phyloP scores from a whole-genome alignment of 2,329 filamentous ascomycete species.

The Graphium sp. region DNA sequence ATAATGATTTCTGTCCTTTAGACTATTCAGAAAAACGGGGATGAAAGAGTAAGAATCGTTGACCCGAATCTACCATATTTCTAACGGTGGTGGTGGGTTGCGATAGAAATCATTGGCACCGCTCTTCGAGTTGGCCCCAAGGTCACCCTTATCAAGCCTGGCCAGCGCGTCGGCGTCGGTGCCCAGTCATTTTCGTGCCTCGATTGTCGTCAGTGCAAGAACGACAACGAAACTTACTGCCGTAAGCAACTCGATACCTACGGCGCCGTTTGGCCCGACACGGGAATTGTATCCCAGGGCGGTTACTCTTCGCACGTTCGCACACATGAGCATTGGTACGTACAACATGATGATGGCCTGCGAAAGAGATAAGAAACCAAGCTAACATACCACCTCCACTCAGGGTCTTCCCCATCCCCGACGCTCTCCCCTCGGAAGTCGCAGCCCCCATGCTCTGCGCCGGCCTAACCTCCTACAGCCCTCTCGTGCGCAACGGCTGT shows the following conservation, averaged over 20 bases:
- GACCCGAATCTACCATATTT: too few relatives aligned
- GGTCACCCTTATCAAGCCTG: constrained; percentile 39
- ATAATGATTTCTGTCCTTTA: not conserved
- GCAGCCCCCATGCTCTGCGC: constrained; percentile 73
- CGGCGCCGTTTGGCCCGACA: constrained; percentile 34
- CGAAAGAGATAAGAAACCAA: too few relatives aligned
- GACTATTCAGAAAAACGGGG: too few relatives aligned
- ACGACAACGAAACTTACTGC: constrained; percentile 54
- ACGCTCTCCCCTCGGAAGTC: constrained; percentile 38
- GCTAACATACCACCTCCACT: too few relatives aligned
- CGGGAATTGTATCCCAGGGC: constrained; percentile 45
- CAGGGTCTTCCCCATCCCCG: constrained; percentile 53
- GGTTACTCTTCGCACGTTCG: constrained; percentile 49
- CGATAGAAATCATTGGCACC: constrained; percentile 44
- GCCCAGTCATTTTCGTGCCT: constrained; percentile 50
- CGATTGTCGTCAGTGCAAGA: constrained; percentile 46
- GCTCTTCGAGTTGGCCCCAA: constrained; percentile 47
- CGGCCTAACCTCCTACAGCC: constrained; percentile 62
- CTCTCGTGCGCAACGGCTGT: constrained; percentile 53
- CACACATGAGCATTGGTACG: constrained; percentile 57
- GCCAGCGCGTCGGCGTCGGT: constrained; percentile 52
- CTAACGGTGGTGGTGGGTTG: too few relatives aligned
- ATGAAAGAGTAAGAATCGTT: too few relatives aligned
- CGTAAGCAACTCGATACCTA: constrained; percentile 43
- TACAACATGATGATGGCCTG: too few relatives aligned